These are phyloP conservation scores for Suillus subaureus DNA, from an alignment of 768 basidiomycete species.

Conservation along the genomic window DNA sequence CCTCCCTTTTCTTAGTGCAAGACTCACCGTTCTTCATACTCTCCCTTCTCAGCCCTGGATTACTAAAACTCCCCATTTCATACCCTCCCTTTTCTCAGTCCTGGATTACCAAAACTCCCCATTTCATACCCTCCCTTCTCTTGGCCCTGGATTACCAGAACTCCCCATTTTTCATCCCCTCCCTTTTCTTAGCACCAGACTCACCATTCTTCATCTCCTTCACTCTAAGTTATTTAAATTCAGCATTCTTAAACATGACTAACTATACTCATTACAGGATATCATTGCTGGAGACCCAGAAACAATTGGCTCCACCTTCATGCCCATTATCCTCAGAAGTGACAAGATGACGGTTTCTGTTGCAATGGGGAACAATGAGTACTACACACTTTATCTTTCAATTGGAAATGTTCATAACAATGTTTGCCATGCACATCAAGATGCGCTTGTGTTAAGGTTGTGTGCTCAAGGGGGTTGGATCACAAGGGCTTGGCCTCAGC, in stretches of 20 bases:
- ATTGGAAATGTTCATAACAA: conserved; percentile 15
- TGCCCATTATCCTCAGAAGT: conserved; percentile 15
- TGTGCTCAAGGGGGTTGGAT: no score
- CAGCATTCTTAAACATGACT: background rate
- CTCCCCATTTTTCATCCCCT: background rate
- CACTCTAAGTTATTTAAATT: no score
- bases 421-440: conserved; percentile 3
- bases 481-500: no score
- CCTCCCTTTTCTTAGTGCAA: no score
- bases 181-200: background rate
- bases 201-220: background rate
- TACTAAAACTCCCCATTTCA: no score
- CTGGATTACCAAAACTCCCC: no score
- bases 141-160: no score
- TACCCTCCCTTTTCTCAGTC: no score
- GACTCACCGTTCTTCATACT: no score
- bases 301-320: conserved; percentile 26
- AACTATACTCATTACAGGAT: background rate
- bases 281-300: conserved; percentile 15
- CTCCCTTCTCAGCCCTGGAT: no score
- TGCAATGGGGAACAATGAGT: conserved; percentile 10
- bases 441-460: no score
- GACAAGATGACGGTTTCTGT: conserved; percentile 17
- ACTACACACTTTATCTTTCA: conserved; percentile 13
- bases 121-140: no score